Evolutionary conservation across 257 asterid species (phyloP), one percentile per base, ranked within the genome.

Genomic region (Solanum dulcamara): DNA sequence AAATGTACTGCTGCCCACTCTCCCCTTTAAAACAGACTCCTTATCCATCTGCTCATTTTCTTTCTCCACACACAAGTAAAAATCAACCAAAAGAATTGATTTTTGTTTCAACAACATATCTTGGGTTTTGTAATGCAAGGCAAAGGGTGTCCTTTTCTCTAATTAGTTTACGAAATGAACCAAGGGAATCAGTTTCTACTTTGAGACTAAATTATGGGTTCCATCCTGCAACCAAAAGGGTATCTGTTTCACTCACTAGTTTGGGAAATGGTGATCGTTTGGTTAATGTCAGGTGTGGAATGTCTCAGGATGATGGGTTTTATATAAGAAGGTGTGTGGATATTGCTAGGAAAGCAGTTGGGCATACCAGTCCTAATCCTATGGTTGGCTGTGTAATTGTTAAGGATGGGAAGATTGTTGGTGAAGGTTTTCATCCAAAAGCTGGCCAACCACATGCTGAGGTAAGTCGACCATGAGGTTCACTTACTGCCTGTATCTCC

Each of bases 391-490:
- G 98, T 86, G 94, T 94, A 55, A 95, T 95, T 90, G 97, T 94
- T 18, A 95, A 91, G 66, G 93, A 93, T 92, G 98, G 97, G 12
- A 86, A 90, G 80, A 92, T 96, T 81, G 96, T 95, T 83, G 99
- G 99, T 17, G 87, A 96, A 92, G 99, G 99, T 18, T 95, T 91
- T 86, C 99, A 96, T 84, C 99, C 99, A 0, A 95, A 94, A 91
- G 98, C 98, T 90, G 99, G 99, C 24, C 97, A 94, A 86, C 98
- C 99, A 80, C 98, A 96, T 89, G 99, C 96, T 84, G 99, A 96
- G 99, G 98, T 96, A 68, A 88, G 53, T 80, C 59, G 44, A 37
- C 4, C 0, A 9, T 87, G 37, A n/a, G 11, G 20, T 85, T 71
- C 37, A 15, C 59, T 35, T 62, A 59, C 6, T 18, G 75, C 57